Percentiles rank a stretch among this genome's conserved stretches.
These are phyloP conservation scores for Ophiostoma perfectum DNA, from an alignment of 2,329 filamentous ascomycete genomes.

Conservation along the genomic window DNA sequence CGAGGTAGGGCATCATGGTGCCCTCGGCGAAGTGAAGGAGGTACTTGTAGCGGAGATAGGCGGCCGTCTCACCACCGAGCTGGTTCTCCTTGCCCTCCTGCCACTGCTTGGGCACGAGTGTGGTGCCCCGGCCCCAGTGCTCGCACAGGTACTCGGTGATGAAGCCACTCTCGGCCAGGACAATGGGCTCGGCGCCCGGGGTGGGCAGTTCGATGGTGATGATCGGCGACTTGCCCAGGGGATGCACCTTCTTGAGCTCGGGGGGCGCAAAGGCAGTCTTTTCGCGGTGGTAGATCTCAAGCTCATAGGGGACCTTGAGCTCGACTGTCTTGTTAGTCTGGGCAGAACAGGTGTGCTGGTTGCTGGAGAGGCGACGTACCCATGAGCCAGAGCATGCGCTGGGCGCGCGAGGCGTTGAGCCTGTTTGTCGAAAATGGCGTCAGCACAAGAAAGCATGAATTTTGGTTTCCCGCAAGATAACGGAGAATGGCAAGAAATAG, in stretches of 20 bases:
- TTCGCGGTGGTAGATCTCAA: slow-evolving; percentile 71
- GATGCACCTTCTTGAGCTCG: slow-evolving; percentile 71
- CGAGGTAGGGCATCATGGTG: slow-evolving; percentile 66
- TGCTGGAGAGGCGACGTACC: slow-evolving; percentile 16
- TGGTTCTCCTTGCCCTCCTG: slow-evolving; percentile 53
- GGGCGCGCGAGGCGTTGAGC: slow-evolving; percentile 77
- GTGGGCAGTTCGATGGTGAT: slow-evolving; percentile 55
- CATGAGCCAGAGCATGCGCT: slow-evolving; percentile 79
- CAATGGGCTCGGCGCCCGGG: slow-evolving; percentile 39
- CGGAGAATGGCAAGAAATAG: too few relatives aligned
- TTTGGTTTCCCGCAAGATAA: too few relatives aligned
- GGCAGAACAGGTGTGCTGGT: not conserved
- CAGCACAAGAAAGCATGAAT: not conserved
- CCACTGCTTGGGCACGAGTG: slow-evolving; percentile 50
- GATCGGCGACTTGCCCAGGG: slow-evolving; percentile 80
- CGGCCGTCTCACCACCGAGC: slow-evolving; percentile 56
- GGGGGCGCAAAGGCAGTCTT: slow-evolving; percentile 60
- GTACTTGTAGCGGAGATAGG: slow-evolving; percentile 57
- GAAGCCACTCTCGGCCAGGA: slow-evolving; percentile 75
- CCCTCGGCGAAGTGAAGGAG: slow-evolving; percentile 83
- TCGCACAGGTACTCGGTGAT: slow-evolving; percentile 80
- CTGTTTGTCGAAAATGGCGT: slow-evolving; percentile 39
- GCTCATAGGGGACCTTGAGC: slow-evolving; percentile 69
- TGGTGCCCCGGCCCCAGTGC: slow-evolving; percentile 45
- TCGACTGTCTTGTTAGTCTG: slow-evolving; percentile 49